Base-by-base conservation (phyloP, 306 rosid species). In the Acacia confusa region DNA sequence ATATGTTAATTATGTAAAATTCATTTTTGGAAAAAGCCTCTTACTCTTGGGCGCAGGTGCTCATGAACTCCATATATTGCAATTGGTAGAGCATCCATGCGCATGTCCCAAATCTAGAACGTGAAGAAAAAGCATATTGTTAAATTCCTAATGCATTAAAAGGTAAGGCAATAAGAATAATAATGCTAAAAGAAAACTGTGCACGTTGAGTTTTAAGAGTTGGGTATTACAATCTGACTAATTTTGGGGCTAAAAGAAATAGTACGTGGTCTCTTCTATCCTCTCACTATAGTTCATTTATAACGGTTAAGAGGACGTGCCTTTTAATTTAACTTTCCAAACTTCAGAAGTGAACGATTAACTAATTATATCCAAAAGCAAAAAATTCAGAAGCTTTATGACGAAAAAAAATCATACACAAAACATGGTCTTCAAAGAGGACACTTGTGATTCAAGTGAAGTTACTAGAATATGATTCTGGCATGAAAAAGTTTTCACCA, bases 71-170 rank as follows among this genome's bases (percentile, higher is more conserved):
- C 87, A 87, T 83, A 89, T 60, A 45, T 72, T 61, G 92, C 82
- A 38, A 92, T 86, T 4, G 97, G 94, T 15, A 88, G 78, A 52
- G 92, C 86, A 75, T 88, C 87, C 94, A 86, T 92, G 22, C 84
- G 89, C 79, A 83, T 80, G 81, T 90, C 97, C 97, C 97, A 92
- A 45, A 92, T 89, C 97, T 90, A 82, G 32, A 83, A 67, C 70
- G 70, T 47, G 65, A 66, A 79, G 55, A 13, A 38, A 69, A 48
- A 40, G 40, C 19, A 24, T 2, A 9, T 38, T 40, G 22, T 68
- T 10, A 48, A 80, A 36, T 16, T 3, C 17, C 34, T 6, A n/a
- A 72, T 28, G 65, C 28, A 57, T 27, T 17, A 50, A 50, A 16
- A 12, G 32, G 64, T 36, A 69, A 41, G 27, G 52, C 30, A 74